Evolutionary conservation across 805 yeast species (phyloP), one percentile per base, ranked within the genome.

Genomic region (Saccharomyces kudriavzevii): DNA sequence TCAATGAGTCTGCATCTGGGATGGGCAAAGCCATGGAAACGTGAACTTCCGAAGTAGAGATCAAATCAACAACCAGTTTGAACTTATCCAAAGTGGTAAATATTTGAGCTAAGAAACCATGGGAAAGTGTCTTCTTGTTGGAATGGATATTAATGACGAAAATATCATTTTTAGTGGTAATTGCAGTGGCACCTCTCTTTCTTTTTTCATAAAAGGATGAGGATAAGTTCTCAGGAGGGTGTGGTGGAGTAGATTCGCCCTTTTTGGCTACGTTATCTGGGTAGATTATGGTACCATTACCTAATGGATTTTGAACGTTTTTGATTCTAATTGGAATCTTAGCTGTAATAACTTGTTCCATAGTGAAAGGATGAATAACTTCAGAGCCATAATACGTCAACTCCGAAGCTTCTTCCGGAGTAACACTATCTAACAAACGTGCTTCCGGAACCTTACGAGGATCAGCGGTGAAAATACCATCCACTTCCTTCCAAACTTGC

Each of bases 361-460:
- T 94, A 24, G 99, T 94, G 76, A 94, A 91, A 2, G 99, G 99
- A 67, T 94, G 99, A 62, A 94, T 94, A 60, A 94, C 99, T 73
- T 94, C 99, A 2, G 95, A 85, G 47, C 99, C 99, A 67, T 94
- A 94, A 72, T 94, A 94, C 1, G 99, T 94, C 70, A 94, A 80
- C 74, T 94, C 99, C 0, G 98, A 94, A 4, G 99, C 99, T 74
- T 94, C 99, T 67, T 94, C 98, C 3, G 99, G 99, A 0, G 98
- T 94, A 58, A 94, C 97, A 51, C 89, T 82, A 54, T 83, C 81
- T 58, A 94, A 76, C 50, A 92, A 75, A 61, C 96, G 78, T 3
- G 99, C 99, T 53, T 82, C 83, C 40, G 90, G 85, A 28, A 94
- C 98, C 64, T 94, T 94, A 56, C 99, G 78, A 45, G 99, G 99